A percentile compares a stretch with the other conserved stretches of the same genome.
Conservation (phyloP, 2,329 filamentous ascomycete genomes). For the Dothidotthia symphoricarpi region DNA sequence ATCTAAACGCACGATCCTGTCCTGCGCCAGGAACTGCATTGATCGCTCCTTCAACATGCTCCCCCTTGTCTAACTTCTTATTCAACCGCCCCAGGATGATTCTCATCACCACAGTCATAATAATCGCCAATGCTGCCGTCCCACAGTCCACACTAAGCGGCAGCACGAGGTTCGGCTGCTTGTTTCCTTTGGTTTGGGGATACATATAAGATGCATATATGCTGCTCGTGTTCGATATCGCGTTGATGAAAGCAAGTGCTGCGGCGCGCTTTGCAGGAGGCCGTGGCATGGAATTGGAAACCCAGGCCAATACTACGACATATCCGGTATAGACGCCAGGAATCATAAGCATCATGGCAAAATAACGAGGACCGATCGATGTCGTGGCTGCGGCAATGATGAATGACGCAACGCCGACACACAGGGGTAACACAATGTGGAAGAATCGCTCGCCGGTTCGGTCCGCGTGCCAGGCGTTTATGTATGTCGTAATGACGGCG, state of each 20-base stretch:
- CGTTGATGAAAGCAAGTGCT: constrained; percentile 74
- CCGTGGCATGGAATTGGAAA: constrained; percentile 70
- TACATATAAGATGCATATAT: constrained; percentile 74
- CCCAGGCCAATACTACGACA: constrained; percentile 70
- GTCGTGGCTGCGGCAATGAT: constrained; percentile 66
- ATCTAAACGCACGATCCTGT: constrained; percentile 63
- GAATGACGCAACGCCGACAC: constrained; percentile 62
- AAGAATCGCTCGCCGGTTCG: constrained; percentile 68
- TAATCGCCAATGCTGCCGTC: constrained; percentile 63
- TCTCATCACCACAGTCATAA: constrained; percentile 61
- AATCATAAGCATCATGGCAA: constrained; percentile 71
- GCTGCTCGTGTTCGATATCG: constrained; percentile 64
- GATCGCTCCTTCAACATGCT: constrained; percentile 54
- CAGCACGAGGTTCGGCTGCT: constrained; percentile 45
- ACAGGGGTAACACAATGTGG: constrained; percentile 64
- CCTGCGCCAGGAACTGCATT: constrained; percentile 57
- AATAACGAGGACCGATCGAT: constrained; percentile 60
- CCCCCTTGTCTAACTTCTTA: constrained; percentile 65
- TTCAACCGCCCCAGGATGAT: constrained; percentile 65
- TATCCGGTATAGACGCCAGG: constrained; percentile 58
- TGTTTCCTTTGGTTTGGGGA: constrained; percentile 44
- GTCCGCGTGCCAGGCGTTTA: constrained; percentile 70
- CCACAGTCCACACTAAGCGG: constrained; percentile 69
- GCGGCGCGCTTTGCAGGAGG: constrained; percentile 73
- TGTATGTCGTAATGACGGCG: constrained; percentile 59